Evolutionary conservation across 495 filamentous ascomycete genomes (phyloP).

Genomic region (Gamarada debralockiae): DNA sequence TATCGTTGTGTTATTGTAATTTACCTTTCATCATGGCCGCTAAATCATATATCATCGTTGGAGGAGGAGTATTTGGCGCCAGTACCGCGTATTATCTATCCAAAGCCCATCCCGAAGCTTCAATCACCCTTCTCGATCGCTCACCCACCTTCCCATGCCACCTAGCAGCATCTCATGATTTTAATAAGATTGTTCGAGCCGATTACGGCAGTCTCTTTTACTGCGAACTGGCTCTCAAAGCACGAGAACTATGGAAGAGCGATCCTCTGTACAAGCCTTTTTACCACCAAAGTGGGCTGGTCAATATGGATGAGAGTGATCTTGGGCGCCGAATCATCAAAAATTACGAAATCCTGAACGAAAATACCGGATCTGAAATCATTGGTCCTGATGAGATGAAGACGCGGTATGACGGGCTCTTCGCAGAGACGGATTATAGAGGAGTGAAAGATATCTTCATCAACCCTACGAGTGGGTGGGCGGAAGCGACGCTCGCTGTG

Average conservation of each 20-base stretch:
- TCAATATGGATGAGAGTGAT: conserved; percentile 42
- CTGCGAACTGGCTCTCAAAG: conserved; percentile 52
- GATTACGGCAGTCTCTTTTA: conserved; percentile 60
- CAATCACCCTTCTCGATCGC: conserved; percentile 56
- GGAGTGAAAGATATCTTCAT: conserved; percentile 28
- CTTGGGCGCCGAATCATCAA: conserved; percentile 43
- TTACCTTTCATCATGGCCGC: background rate
- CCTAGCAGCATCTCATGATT: conserved; percentile 59
- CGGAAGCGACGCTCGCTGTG: conserved; percentile 53
- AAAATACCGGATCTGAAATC: conserved; percentile 33
- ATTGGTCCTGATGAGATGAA: conserved; percentile 41
- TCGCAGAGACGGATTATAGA: conserved; percentile 48
- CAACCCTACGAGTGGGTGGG: conserved; percentile 58
- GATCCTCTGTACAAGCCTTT: conserved; percentile 50
- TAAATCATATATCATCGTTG: conserved; percentile 46
- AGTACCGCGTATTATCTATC: conserved; percentile 59
- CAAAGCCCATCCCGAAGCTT: conserved; percentile 40
- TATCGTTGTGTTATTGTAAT: too few relatives aligned
- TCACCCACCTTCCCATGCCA: conserved; percentile 31
- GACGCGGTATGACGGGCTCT: conserved; percentile 44
- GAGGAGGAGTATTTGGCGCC: conserved; percentile 62
- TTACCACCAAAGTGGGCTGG: conserved; percentile 55
- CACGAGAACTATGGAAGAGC: conserved; percentile 44
- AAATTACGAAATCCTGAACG: conserved; percentile 46
- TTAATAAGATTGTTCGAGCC: conserved; percentile 64